Conservation (phyloP, 768 basidiomycete species). For the Nidula microcarpa region DNA sequence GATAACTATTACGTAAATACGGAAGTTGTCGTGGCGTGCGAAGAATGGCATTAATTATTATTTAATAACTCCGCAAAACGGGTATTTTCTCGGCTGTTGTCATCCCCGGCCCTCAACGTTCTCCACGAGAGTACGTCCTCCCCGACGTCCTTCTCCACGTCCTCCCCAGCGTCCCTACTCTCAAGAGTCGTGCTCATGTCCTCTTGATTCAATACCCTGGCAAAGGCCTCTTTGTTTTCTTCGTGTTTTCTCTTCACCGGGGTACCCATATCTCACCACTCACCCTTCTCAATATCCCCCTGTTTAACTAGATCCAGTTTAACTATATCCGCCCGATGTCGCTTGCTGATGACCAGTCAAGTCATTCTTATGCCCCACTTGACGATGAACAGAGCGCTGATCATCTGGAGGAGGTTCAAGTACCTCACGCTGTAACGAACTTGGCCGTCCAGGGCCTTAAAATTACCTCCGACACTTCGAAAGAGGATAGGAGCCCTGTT, state of each 20-base stretch:
- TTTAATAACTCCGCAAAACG: too few species aligned
- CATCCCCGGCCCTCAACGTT: too few species aligned
- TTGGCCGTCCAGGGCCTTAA: conserved; percentile 19
- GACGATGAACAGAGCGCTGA: conserved; percentile 23
- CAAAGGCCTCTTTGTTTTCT: background rate
- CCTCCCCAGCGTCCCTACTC: conserved; percentile 1
- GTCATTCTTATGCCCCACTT: conserved; percentile 29
- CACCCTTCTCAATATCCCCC: too few species aligned
- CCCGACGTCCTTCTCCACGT: background rate
- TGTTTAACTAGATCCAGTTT: too few species aligned
- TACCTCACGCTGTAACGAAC: conserved; percentile 10
- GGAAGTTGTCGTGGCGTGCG: too few species aligned
- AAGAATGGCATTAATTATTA: background rate
- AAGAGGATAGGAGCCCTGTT: conserved; percentile 19
- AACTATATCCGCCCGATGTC: background rate
- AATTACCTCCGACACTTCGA: conserved; percentile 19
- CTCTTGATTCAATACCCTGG: background rate
- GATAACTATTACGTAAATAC: too few species aligned
- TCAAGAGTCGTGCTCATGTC: background rate
- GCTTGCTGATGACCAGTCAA: conserved; percentile 29
- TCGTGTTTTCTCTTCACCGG: too few species aligned
- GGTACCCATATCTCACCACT: too few species aligned
- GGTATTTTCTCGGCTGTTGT: too few species aligned
- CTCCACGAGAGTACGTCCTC: too few species aligned
- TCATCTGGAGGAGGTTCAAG: conserved; percentile 14